Conservation (phyloP, 2,329 filamentous ascomycete genomes). For the Plectosphaerella cucumerina region DNA sequence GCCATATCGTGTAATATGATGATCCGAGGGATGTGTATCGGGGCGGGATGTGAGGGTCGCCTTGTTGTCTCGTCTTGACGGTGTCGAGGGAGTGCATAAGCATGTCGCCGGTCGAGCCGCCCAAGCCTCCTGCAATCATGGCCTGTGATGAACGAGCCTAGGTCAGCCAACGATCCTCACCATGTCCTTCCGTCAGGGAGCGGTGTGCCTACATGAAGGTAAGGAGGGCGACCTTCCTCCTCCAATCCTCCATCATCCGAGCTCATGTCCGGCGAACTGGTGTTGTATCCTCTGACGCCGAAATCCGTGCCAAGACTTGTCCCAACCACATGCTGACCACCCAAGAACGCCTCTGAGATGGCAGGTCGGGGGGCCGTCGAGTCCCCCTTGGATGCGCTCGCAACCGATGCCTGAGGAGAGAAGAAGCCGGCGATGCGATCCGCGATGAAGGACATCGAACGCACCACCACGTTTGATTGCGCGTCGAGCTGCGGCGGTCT, state of each 20-base stretch:
- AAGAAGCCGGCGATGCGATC: constrained; percentile 49
- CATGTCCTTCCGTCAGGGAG: neutral
- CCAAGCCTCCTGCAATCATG: constrained; percentile 92
- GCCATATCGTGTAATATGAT: constrained; percentile 88
- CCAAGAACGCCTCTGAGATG: constrained; percentile 24
- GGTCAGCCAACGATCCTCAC: neutral
- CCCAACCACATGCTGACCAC: constrained; percentile 27
- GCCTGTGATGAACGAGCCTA: constrained; percentile 47
- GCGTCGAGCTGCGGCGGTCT: neutral
- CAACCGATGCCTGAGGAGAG: constrained; percentile 31
- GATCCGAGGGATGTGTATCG: constrained; percentile 88
- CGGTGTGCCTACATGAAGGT: constrained; percentile 32
- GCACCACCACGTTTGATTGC: neutral
- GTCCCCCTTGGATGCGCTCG: constrained; percentile 11
- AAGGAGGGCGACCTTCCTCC: constrained; percentile 38
- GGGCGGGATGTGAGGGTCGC: constrained; percentile 86
- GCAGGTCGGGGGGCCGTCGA: constrained; percentile 16
- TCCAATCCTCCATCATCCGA: constrained; percentile 28
- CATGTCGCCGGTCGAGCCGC: constrained; percentile 91
- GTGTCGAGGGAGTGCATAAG: constrained; percentile 99
- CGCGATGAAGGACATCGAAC: constrained; percentile 48
- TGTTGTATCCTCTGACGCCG: constrained; percentile 12
- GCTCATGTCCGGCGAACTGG: constrained; percentile 10
- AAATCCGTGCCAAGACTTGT: constrained; percentile 23
- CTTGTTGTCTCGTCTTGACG: constrained; percentile 96